Conservation (phyloP, 2,329 filamentous ascomycete species). For the Colletotrichum melonis region DNA sequence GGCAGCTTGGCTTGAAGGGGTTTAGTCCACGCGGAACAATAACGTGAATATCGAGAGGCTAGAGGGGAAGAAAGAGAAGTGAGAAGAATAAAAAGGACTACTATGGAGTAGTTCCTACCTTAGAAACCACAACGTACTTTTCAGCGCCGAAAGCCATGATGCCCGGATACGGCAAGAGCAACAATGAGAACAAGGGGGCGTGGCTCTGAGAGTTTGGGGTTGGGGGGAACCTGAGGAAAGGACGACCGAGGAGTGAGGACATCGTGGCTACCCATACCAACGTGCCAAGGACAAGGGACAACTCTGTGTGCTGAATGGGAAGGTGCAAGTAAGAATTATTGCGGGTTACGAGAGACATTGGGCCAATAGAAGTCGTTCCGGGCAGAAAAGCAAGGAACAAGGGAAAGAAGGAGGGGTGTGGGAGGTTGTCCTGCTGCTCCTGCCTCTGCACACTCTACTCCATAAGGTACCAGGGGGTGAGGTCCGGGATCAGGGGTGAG, state of each 20-base stretch:
- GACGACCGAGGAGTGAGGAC: not conserved
- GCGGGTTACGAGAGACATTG: not conserved
- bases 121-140: not conserved
- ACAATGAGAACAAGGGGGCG: not conserved
- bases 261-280: slow-evolving; percentile 16
- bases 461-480: not conserved
- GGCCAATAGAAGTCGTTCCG: not conserved
- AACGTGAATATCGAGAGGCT: not conserved
- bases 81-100: not conserved
- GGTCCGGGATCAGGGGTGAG: slow-evolving; percentile 8
- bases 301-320: slow-evolving; percentile 19
- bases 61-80: not conserved
- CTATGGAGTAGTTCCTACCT: no score
- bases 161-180: slow-evolving; percentile 25
- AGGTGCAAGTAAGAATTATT: slow-evolving; percentile 18
- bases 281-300: slow-evolving; percentile 20
- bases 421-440: not conserved
- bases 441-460: no score
- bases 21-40: not conserved
- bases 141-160: slow-evolving; percentile 19
- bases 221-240: not conserved
- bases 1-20: slow-evolving; percentile 12
- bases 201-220: not conserved
- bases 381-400: slow-evolving; percentile 14
- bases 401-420: not conserved